Base-by-base conservation (phyloP, 768 basidiomycete species). In the Phaeolepiota aurea region DNA sequence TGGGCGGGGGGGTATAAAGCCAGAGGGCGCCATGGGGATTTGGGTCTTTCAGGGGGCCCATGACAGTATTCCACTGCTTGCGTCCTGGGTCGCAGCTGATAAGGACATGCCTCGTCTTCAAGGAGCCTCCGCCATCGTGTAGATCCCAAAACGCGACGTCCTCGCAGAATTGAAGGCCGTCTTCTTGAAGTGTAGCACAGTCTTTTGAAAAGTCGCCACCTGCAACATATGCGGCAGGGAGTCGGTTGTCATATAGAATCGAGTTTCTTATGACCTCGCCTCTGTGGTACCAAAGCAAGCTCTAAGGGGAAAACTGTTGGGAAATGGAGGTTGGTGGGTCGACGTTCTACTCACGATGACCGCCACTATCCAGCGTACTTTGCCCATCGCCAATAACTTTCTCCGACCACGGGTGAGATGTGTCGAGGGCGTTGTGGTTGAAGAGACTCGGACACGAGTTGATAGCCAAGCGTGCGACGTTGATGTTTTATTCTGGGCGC, bases 21-120 rank as follows among this genome's bases (percentile, higher is more conserved):
- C 83, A 87, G 16, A 87, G 60, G 2, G 67, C 62, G 0, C 81
- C 85, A n/a, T 56, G 69, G 3, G 77, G 74, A 3, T 59, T 50
- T 1, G 84, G 80, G 49, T 84, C 59, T 0, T 46, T 55, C 37
- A 87, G 53, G 4, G 85, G 84, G 0, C 85, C 85, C 77, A 82
- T 77, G 34, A 76, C 84, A 4, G 83, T 85, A 53, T 87, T 87
- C 85, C 85, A 87, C 19, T 65, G 55, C 45, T 68, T 68, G 11
- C 79, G 68, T 38, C 57, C 63, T 1, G 73, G 63, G 51, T 82
- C 79, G 47, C 79, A 82, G 48, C 59, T 69, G 25, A 69, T 52
- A 44, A 57, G 66, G 4, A 83, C 56, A 19, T 65, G 59, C 39
- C 74, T 72, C 41, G 70, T 54, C n/a, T 58, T 47, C 20, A 71